Evolutionary conservation across 345 rosid species (phyloP).

Genomic region (Isatis tinctoria): DNA sequence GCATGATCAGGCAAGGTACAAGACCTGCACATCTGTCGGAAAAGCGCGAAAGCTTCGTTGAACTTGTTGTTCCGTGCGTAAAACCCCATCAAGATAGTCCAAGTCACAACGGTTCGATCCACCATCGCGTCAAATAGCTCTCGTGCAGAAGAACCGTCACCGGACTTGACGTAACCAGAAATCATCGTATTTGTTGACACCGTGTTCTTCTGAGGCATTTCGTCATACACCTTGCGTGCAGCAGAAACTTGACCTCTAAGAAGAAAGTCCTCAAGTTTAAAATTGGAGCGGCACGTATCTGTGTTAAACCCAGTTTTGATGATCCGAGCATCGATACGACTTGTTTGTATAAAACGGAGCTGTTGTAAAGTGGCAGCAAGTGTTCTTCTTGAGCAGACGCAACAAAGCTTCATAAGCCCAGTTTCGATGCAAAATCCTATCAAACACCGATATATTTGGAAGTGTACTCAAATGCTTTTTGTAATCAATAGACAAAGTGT

Average conservation of each 20-base stretch:
- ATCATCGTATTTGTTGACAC: constrained; percentile 64
- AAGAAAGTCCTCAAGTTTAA: constrained; percentile 33
- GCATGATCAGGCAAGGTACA: constrained; percentile 56
- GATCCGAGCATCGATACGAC: constrained; percentile 55
- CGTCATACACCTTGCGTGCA: constrained; percentile 74
- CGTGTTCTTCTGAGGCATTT: constrained; percentile 67
- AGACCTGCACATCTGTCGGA: constrained; percentile 48
- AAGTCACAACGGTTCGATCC: constrained; percentile 56
- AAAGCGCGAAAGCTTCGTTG: constrained; percentile 55
- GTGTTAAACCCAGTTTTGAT: constrained; percentile 78
- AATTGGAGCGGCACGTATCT: constrained; percentile 57
- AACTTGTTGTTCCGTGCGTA: constrained; percentile 42
- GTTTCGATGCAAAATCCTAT: too few relatives aligned
- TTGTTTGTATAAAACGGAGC: constrained; percentile 10
- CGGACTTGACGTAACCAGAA: constrained; percentile 55
- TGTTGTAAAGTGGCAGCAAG: constrained; percentile 7
- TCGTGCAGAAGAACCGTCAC: constrained; percentile 49
- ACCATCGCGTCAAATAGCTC: constrained; percentile 49
- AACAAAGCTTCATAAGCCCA: constrained; percentile 9
- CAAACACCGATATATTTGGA: too few relatives aligned
- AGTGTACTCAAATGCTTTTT: too few relatives aligned
- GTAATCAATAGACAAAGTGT: too few relatives aligned
- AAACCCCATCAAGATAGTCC: constrained; percentile 89
- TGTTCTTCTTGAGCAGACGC: constrained; percentile 6
- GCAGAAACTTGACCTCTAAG: constrained; percentile 37